Conservation (phyloP, 306 rosid species). For the Trifolium subterraneum region DNA sequence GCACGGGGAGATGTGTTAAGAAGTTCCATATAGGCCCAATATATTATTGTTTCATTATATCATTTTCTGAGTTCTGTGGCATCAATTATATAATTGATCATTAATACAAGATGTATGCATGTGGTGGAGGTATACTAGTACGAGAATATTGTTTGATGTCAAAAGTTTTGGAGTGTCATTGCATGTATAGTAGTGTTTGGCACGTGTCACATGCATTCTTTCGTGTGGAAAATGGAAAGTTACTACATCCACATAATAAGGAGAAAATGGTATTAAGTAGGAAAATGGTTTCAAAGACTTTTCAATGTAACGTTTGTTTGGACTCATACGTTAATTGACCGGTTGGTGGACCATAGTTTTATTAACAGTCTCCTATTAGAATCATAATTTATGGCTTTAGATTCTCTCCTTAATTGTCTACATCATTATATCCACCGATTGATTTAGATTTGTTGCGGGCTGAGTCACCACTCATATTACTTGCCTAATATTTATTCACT, state of each 20-base stretch:
- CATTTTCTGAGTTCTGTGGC: not conserved
- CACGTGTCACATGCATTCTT: not conserved
- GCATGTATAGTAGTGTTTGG: not conserved
- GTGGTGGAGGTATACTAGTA: not conserved
- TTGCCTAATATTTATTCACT: too few species aligned
- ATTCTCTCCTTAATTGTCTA: too few species aligned
- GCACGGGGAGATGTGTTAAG: too few species aligned
- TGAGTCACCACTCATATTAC: too few species aligned
- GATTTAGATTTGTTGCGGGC: too few species aligned
- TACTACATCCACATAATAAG: not conserved
- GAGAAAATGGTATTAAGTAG: not conserved
- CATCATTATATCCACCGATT: too few species aligned
- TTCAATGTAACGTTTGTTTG: not conserved
- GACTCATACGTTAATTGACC: too few species aligned
- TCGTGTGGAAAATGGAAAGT: not conserved
- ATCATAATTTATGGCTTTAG: too few species aligned
- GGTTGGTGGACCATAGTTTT: too few species aligned
- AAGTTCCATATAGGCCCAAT: too few species aligned
- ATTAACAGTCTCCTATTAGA: too few species aligned
- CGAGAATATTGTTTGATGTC: not conserved
- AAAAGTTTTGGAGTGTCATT: not conserved
- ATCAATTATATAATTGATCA: not conserved
- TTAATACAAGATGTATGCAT: not conserved
- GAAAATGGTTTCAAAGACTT: not conserved
- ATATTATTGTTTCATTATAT: too few species aligned